Percentiles rank a stretch among this genome's conserved stretches.
Evolutionary conservation across 352 stramenopile genomes (phyloP).

Genomic region (Pythium scleroteichum): DNA sequence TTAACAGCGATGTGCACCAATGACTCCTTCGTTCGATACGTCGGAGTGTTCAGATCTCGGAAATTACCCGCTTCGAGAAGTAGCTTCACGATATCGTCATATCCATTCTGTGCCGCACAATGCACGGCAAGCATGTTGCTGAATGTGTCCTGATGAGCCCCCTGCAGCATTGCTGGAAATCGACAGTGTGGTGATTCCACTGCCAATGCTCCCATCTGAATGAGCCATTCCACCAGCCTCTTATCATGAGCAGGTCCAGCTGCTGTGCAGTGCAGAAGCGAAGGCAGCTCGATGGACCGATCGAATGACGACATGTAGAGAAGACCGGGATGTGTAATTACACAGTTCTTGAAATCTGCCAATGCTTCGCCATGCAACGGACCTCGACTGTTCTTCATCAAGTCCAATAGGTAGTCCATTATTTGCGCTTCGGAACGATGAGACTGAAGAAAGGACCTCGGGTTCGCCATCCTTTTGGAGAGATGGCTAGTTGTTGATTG

Average conservation of each 20-base stretch:
- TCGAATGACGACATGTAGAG: background rate
- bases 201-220: constrained; percentile 4
- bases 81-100: constrained; percentile 26
- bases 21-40: constrained; percentile 31
- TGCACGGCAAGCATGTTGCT: constrained; percentile 25
- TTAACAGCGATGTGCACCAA: constrained; percentile 33
- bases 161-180: too few species aligned
- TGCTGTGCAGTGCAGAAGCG: background rate
- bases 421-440: background rate
- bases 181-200: too few species aligned
- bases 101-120: constrained; percentile 22
- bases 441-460: background rate
- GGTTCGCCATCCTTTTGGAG: background rate
- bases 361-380: background rate
- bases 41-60: constrained; percentile 33
- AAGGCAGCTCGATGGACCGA: background rate
- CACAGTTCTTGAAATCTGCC: constrained; percentile 5
- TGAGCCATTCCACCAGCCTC: background rate
- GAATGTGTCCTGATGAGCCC: background rate
- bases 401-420: constrained; percentile 6
- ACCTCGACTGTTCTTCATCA: constrained; percentile 10
- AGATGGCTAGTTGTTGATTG: background rate
- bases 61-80: constrained; percentile 32
- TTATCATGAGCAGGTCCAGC: background rate
- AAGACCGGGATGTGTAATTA: constrained; percentile 1